Conservation (phyloP, 139 green algal genomes). For the Chlorella sp. region DNA sequence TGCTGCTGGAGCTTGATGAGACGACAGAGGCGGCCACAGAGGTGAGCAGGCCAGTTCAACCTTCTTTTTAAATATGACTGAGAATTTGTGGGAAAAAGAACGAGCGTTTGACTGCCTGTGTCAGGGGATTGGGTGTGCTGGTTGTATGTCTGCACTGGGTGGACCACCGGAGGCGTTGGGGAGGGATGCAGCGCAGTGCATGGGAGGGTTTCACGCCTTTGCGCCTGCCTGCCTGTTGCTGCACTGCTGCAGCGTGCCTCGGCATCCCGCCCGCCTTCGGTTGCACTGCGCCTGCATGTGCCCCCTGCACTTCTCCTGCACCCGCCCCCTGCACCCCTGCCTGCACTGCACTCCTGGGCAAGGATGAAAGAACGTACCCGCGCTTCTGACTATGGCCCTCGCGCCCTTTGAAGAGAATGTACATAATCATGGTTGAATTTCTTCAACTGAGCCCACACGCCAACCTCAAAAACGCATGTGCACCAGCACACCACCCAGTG, state of each 20-base stretch:
- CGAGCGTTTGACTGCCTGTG: background rate
- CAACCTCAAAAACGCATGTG: background rate
- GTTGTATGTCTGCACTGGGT: background rate
- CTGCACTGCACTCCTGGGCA: background rate
- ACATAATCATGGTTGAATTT: constrained; percentile 39
- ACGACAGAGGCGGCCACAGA: constrained; percentile 67
- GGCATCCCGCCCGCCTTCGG: no score
- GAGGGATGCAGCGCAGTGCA: background rate
- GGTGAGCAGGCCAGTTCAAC: constrained; percentile 51
- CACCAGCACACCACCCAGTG: background rate
- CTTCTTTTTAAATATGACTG: background rate
- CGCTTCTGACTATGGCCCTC: constrained; percentile 20
- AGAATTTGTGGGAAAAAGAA: no score
- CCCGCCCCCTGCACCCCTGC: background rate
- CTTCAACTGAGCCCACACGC: constrained; percentile 23
- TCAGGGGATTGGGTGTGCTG: background rate
- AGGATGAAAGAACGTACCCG: constrained; percentile 36
- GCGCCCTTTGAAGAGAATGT: constrained; percentile 21
- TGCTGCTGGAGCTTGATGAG: constrained; percentile 89
- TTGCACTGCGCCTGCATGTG: no score
- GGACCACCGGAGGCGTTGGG: no score
- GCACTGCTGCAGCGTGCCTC: background rate
- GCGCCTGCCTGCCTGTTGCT: no score
- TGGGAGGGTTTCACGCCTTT: background rate
- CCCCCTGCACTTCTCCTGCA: background rate